A percentile compares a stretch with the other conserved stretches of the same genome.
phyloP scores from a whole-genome alignment of 2,329 filamentous ascomycete genomes.

The Verticillium nonalfalfae region DNA sequence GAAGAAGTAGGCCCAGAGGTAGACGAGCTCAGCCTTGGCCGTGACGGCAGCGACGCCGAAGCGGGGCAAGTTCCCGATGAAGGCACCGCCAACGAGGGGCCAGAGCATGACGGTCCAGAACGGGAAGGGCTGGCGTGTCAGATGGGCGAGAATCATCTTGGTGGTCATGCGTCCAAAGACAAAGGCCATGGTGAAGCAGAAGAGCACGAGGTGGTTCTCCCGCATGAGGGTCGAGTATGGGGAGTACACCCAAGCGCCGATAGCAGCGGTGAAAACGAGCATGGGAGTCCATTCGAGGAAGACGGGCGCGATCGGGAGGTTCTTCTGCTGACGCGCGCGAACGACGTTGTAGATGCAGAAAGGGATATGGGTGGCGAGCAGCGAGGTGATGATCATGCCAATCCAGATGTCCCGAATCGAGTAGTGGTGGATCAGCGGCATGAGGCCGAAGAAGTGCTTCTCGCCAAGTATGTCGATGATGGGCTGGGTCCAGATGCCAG shows the following conservation, averaged over 20 bases:
- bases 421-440: constrained; percentile 58
- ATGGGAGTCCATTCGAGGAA: constrained; percentile 95
- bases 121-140: constrained; percentile 89
- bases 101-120: constrained; percentile 92
- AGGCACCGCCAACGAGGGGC: constrained; percentile 78
- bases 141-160: constrained; percentile 95
- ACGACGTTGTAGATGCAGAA: constrained; percentile 86
- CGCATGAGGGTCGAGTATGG: constrained; percentile 75
- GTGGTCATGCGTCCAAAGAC: constrained; percentile 98
- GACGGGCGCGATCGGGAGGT: constrained; percentile 70
- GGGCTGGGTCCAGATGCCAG: constrained; percentile 75
- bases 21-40: constrained; percentile 64
- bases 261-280: constrained; percentile 68
- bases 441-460: constrained; percentile 42
- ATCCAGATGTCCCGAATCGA: constrained; percentile 89
- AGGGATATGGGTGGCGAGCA: constrained; percentile 72
- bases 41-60: constrained; percentile 65
- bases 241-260: constrained; percentile 81
- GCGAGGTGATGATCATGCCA: constrained; percentile 57
- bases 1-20: constrained; percentile 77
- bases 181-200: constrained; percentile 91
- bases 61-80: constrained; percentile 75
- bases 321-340: constrained; percentile 63
- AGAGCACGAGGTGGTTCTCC: constrained; percentile 85
- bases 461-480: constrained; percentile 64